Evolutionary conservation across 768 basidiomycete genomes (phyloP), one percentile per base, ranked within the genome.

Genomic region (Rhodotorula sphaerocarpa): DNA sequence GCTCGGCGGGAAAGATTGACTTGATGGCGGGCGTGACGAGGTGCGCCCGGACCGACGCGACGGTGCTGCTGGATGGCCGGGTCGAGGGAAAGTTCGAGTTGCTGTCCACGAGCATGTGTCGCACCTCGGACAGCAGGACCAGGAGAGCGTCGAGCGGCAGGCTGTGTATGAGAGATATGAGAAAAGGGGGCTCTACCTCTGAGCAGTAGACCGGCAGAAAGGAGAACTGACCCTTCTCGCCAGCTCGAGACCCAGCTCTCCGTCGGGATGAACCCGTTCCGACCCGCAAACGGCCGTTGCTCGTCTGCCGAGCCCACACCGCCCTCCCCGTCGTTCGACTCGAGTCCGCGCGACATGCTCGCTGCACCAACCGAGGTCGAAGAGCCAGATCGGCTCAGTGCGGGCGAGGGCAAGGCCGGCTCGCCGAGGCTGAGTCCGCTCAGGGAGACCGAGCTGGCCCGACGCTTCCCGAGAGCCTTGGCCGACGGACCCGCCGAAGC

Each of bases 231-330:
- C 67, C 67, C 92, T 80, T 92, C 89, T 70, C 93, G 88, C 93
- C 93, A 97, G 31, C 58, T 60, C 30, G 54, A 56, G 56, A 90
- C 90, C 93, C 95, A 99, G 82, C 90, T 90, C 74, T 95, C 89
- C 5, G 90, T 95, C 16, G 95, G 91, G 12, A 92, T 79, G 75
- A 96, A 99, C 5, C 90, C 89, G 74, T 90, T 92, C 68, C 86
- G 80, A 33, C 90, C 90, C 23, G 92, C 82, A 18, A 67, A 73
- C 43, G 51, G 44, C 27, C 34, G 47, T 25, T 50, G 43, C 16
- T 44, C 55, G 3, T n/a, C 45, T 36, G 46, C 59, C 39, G 30
- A 21, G 23, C 44, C 23, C 15, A 43, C 3, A 10, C 28, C 27
- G 5, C 33, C 50, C 27, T 30, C 16, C 21, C 6, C 2, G 21